Percentiles rank a stretch among this genome's conserved stretches.
phyloP scores from a whole-genome alignment of 75 land plant species.

The Cryptomeria japonica region DNA sequence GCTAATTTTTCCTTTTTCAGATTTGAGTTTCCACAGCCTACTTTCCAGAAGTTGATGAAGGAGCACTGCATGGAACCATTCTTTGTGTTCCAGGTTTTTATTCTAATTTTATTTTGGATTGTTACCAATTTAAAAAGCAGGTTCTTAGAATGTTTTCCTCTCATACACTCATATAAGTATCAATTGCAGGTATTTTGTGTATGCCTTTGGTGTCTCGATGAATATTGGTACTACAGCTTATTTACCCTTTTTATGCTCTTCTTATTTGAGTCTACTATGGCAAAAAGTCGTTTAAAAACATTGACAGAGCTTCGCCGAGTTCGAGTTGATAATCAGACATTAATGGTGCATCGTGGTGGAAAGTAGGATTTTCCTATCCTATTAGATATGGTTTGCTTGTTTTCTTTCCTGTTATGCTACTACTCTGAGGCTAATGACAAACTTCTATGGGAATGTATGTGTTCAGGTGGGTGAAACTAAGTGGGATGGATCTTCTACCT shows the following conservation, averaged over 20 bases:
- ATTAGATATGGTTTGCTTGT: conserved; percentile 2
- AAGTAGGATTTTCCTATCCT: conserved; percentile 64
- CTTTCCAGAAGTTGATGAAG: conserved; percentile 92
- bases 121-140: conserved; percentile 2
- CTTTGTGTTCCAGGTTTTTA: conserved; percentile 94
- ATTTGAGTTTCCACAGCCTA: conserved; percentile 98
- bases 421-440: background rate
- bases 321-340: conserved; percentile 85
- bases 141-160: background rate
- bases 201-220: conserved; percentile 99
- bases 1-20: conserved; percentile 28
- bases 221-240: conserved; percentile 98
- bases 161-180: background rate
- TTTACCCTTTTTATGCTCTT: conserved; percentile 97
- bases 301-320: conserved; percentile 91
- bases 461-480: conserved; percentile 85
- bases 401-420: background rate
- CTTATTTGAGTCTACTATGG: conserved; percentile 99
- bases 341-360: conserved; percentile 93
- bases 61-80: conserved; percentile 98
- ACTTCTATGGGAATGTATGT: background rate
- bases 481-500: conserved; percentile 93
- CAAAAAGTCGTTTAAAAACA: conserved; percentile 87
- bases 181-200: conserved; percentile 92
- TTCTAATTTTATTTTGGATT: background rate